Evolutionary conservation across 129 eudicot species (phyloP), one percentile per base, ranked within the genome.

Genomic region (Helichrysum umbraculigerum): DNA sequence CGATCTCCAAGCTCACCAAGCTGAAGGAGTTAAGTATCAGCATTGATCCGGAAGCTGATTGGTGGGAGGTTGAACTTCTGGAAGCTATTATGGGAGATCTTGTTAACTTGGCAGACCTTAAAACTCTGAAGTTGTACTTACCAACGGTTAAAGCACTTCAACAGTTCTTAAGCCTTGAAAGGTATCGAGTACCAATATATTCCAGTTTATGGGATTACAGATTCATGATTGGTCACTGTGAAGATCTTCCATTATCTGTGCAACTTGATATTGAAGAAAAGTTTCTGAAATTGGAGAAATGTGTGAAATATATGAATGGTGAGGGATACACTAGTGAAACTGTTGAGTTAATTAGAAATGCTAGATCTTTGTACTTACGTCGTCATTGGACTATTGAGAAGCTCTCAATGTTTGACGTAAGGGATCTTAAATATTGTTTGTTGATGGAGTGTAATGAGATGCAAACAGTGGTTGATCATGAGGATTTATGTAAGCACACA

Each of bases 381-480:
- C 78, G 85, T 29, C 83, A 78, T 50, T 78, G 85, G 81, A 78
- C 72, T 56, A 50, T 78, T 28, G 32, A 42, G 39, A 66, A 62
- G 39, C 81, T 85, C 11, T 74, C 86, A 0, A 51, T 61, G n/a
- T 85, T 78, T 39, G 73, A 73, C 20, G 30, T 74, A 30, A 54
- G 41, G 50, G 47, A 21, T 30, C 69, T 85, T 47, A 74, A 81
- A 56, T 56, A 68, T 29, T 81, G 88, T 60, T 67, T 85, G 70
- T 20, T 85, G 28, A 77, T 82, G 75, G 88, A 85, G 50, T 85
- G 88, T 74, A 82, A 75, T 63, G 83, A 85, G 83, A 68, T 85
- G 85, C 67, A n/a, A 58, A 75, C 81, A 7, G 8, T 81, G 0
- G 44, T 81, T 5, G 76, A 85, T 51, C 81, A 59, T 37, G 62